Evolutionary conservation across 139 green algal genomes (phyloP), one percentile per base, ranked within the genome.

Genomic region (Limnomonas spitsbergensis): DNA sequence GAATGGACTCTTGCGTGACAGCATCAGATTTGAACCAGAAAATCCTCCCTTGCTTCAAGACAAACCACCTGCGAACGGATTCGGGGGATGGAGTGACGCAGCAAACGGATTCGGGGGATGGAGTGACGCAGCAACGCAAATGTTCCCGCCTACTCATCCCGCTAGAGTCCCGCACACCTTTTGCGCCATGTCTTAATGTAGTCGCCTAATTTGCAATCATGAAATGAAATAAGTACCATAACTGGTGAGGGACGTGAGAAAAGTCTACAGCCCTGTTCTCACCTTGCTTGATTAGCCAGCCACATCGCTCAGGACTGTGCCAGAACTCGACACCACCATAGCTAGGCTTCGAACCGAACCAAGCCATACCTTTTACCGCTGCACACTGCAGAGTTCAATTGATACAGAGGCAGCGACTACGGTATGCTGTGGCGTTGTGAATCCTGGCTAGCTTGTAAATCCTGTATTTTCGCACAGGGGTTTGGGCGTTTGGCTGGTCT

Each of bases 21-120:
- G 93, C 83, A 61, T 98, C 91, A 4, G 88, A 87, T 76, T 97
- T 96, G 87, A 99, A 99, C 96, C 96, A 99, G 78, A 98, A 98
- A 29, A 99, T 97, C 80, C 96, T 97, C 38, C 94, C 95, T 38
- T 98, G 86, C 86, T 99, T 99, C 34, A 99, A 84, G 2, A 99
- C 90, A 79, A 99, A 99, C 93, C 94, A 99, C 74, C 95, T 88
- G 84, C 66, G 34, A 69, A 73, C 29, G 39, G n/a, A 2, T 27
- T 32, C 4, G 3, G 40, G 14, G n/a, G 1, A 32, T n/a, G 32
- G 38, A 40, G 20, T 1, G 3, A 70, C 9, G 26, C 24, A 70
- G 56, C 27, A 36, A 70, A 20, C 29, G 39, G n/a, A 2, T 27
- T 32, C 4, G 3, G 40, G 14, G n/a, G 1, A 32, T n/a, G 32